Conservation (phyloP, 352 stramenopile species). For the Globisporangium cylindrosporum region DNA sequence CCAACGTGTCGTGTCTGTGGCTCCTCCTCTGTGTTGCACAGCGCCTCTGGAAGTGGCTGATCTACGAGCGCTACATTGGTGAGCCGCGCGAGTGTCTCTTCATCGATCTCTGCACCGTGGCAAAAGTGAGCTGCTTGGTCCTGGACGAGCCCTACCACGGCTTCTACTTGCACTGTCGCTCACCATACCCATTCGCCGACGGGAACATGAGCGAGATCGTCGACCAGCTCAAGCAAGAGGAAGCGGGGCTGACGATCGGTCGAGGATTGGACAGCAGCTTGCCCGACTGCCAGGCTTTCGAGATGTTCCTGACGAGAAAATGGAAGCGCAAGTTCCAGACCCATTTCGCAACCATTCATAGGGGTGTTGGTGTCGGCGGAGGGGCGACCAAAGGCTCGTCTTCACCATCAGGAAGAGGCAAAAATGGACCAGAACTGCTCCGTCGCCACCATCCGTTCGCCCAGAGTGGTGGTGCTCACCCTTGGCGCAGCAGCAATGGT, state of each 20-base stretch:
- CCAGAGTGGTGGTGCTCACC: neutral
- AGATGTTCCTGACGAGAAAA: conserved; percentile 88
- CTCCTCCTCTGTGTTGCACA: conserved; percentile 68
- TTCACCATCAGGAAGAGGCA: neutral
- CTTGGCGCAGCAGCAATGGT: neutral
- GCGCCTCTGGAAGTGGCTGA: conserved; percentile 87
- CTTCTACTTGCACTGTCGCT: conserved; percentile 95
- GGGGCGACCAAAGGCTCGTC: neutral
- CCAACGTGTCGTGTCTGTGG: conserved; percentile 86
- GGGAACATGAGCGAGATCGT: conserved; percentile 91
- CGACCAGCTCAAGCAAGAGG: conserved; percentile 90
- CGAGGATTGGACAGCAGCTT: conserved; percentile 80
- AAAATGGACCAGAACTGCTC: conserved; percentile 8
- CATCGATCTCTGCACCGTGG: conserved; percentile 93
- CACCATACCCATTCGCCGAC: conserved; percentile 91
- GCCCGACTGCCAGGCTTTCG: conserved; percentile 88
- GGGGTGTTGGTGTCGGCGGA: neutral
- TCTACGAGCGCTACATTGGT: conserved; percentile 79
- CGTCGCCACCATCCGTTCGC: conserved; percentile 17
- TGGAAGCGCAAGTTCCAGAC: conserved; percentile 85
- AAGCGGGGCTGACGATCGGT: conserved; percentile 78
- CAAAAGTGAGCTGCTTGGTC: conserved; percentile 91
- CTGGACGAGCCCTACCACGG: conserved; percentile 92
- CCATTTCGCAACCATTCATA: conserved; percentile 43
- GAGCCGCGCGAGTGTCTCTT: conserved; percentile 79